phyloP scores from a whole-genome alignment of 305 asterid genomes.

The Solanum hybrid region DNA sequence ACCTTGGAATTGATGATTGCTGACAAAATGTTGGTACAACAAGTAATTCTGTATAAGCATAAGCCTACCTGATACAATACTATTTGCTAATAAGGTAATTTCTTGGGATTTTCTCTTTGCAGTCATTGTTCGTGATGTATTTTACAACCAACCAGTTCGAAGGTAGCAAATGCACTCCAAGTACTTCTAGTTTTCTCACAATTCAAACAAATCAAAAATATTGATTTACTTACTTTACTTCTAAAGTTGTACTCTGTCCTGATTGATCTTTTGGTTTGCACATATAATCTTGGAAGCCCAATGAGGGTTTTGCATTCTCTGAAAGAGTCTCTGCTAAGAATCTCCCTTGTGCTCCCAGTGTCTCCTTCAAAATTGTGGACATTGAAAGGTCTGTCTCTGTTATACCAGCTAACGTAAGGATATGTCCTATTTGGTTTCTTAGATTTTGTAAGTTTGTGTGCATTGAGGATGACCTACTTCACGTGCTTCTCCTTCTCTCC shows the following conservation, averaged over 20 bases:
- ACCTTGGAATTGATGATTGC: constrained; percentile 68
- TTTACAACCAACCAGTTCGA: constrained; percentile 87
- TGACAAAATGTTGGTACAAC: constrained; percentile 68
- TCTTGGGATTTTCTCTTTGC: constrained; percentile 12
- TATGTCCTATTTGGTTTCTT: not conserved
- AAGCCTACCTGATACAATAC: not conserved
- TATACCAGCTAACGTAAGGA: constrained; percentile 11
- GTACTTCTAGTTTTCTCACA: constrained; percentile 21
- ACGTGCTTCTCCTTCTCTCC: constrained; percentile 68
- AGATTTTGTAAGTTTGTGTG: constrained; percentile 16
- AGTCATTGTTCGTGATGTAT: constrained; percentile 73
- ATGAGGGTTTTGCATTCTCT: constrained; percentile 63
- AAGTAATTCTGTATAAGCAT: constrained; percentile 29
- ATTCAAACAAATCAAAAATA: not conserved
- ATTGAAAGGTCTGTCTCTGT: constrained; percentile 50
- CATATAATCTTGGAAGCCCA: constrained; percentile 35
- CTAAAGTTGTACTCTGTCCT: constrained; percentile 1
- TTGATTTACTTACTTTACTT: not conserved
- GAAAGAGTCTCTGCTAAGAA: constrained; percentile 50
- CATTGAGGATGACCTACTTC: constrained; percentile 61
- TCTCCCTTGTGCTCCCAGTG: constrained; percentile 61
- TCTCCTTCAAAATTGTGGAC: constrained; percentile 64
- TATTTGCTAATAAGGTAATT: not conserved
- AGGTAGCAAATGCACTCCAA: constrained; percentile 79
- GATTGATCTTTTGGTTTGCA: constrained; percentile 16